Percentiles rank a stretch among this genome's conserved stretches.
These are phyloP conservation scores for Cardiospermum halicacabum DNA, from an alignment of 345 rosid species.

Conservation along the genomic window DNA sequence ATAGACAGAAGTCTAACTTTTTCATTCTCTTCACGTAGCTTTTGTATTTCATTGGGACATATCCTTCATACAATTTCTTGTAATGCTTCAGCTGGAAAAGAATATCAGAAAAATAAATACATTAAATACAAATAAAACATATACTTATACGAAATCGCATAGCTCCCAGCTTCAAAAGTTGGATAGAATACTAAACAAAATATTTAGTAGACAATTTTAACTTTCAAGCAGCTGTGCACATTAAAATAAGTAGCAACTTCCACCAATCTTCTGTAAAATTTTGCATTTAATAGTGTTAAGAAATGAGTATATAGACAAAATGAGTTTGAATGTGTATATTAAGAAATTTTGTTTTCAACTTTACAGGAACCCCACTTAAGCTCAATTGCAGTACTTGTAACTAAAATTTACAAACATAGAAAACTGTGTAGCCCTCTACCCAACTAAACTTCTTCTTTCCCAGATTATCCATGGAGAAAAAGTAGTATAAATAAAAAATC, in stretches of 20 bases:
- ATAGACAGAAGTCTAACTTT: slow-evolving; percentile 55
- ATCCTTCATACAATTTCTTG: slow-evolving; percentile 68
- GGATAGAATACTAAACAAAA: neutral
- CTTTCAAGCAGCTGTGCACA: neutral
- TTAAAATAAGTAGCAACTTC: neutral
- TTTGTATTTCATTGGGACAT: slow-evolving; percentile 88
- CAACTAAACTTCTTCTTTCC: neutral
- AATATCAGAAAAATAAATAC: neutral
- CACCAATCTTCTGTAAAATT: neutral
- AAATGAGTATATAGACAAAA: too few relatives aligned
- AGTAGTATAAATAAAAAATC: neutral
- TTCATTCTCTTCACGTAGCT: slow-evolving; percentile 78
- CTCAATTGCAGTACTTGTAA: neutral
- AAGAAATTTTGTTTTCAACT: neutral
- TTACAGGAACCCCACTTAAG: neutral
- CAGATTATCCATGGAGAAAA: neutral
- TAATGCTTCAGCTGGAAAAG: slow-evolving; percentile 66
- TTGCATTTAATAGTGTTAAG: neutral
- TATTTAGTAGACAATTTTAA: neutral
- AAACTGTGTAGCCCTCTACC: neutral
- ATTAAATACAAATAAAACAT: neutral
- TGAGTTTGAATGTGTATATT: neutral
- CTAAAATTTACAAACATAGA: neutral
- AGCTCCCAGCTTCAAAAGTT: neutral
- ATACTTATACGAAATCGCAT: neutral